A percentile compares a stretch with the other conserved stretches of the same genome.
Evolutionary conservation across 306 rosid species (phyloP).

Genomic region (Purshia tridentata): DNA sequence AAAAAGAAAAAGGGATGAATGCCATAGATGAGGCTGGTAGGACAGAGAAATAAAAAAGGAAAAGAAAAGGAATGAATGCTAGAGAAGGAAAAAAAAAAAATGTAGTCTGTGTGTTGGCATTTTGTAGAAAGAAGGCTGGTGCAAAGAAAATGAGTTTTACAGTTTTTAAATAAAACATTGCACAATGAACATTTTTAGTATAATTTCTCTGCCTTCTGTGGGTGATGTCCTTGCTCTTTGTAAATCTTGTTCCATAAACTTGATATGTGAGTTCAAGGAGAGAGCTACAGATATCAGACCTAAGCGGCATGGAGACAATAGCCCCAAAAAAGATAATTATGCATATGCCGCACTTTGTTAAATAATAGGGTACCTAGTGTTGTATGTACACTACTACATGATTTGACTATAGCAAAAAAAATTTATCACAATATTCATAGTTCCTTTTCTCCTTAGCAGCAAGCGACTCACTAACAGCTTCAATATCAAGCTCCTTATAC

Average conservation of each 20-base stretch:
- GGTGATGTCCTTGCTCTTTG: neutral
- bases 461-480: neutral
- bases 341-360: neutral
- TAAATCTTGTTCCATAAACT: neutral
- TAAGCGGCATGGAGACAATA: neutral
- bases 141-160: neutral
- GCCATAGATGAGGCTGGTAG: conserved; percentile 16
- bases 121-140: neutral
- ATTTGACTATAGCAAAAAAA: neutral
- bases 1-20: conserved; percentile 15
- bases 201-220: neutral
- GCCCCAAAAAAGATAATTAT: neutral
- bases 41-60: neutral
- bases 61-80: neutral
- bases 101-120: too few species aligned
- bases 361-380: neutral
- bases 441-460: neutral
- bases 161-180: neutral
- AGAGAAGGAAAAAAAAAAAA: neutral
- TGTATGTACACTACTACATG: neutral
- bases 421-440: neutral
- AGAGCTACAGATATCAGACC: neutral
- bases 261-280: neutral
- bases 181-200: neutral
- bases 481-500: neutral